These are phyloP conservation scores for Leersia perrieri DNA, from an alignment of 176 grass and related monocot species.

Conservation along the genomic window DNA sequence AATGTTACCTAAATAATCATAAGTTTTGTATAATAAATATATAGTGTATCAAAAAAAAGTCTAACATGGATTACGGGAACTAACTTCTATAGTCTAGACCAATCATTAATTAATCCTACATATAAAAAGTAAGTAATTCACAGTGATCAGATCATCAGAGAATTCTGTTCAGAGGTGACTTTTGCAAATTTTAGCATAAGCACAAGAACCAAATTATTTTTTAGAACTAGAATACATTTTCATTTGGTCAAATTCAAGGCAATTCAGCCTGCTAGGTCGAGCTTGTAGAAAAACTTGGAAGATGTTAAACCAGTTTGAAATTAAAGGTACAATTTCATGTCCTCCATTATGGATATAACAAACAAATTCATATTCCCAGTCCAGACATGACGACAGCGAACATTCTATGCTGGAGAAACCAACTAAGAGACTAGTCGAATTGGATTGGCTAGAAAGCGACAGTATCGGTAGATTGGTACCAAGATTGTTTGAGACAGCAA, in stretches of 20 bases:
- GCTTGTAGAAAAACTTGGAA: neutral
- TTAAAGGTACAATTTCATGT: neutral
- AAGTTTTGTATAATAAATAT: neutral
- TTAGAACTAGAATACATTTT: constrained; percentile 6
- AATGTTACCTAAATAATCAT: constrained; percentile 1
- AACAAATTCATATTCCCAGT: constrained; percentile 1
- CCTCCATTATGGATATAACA: neutral
- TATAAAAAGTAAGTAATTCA: neutral
- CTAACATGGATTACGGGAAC: neutral
- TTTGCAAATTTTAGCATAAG: neutral
- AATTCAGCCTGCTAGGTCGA: neutral
- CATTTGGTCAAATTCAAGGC: neutral
- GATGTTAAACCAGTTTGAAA: neutral
- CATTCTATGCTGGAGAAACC: neutral
- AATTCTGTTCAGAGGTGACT: neutral
- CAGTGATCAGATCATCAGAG: constrained; percentile 9
- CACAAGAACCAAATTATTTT: neutral
- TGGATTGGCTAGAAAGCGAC: neutral
- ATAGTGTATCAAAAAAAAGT: neutral
- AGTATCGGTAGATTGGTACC: neutral
- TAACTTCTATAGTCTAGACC: neutral
- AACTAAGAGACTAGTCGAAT: constrained; percentile 6
- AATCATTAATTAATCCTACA: neutral
- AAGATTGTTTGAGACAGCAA: constrained; percentile 15
- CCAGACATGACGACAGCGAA: neutral